A percentile compares a stretch with the other conserved stretches of the same genome.
These are phyloP conservation scores for Talaromyces islandicus DNA, from an alignment of 2,329 filamentous ascomycete species.

Conservation along the genomic window DNA sequence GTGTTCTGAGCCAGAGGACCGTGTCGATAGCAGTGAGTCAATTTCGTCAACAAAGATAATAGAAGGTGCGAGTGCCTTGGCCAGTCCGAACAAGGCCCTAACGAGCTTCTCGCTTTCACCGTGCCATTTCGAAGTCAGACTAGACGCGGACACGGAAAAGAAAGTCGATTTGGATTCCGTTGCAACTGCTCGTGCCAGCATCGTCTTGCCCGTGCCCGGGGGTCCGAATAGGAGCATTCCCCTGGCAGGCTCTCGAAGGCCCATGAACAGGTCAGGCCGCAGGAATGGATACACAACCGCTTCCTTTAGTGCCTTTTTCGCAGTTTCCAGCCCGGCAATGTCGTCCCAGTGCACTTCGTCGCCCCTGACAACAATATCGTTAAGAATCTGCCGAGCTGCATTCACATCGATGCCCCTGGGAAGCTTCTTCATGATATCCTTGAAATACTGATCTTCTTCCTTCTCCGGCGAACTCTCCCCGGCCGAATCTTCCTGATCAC, in stretches of 20 bases:
- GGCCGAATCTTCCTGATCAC: constrained; percentile 28
- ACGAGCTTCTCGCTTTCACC: constrained; percentile 97
- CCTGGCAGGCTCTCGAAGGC: constrained; percentile 83
- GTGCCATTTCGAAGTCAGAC: constrained; percentile 89
- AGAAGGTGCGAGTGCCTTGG: constrained; percentile 80
- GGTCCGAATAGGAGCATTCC: constrained; percentile 96
- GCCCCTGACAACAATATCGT: constrained; percentile 90
- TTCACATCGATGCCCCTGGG: constrained; percentile 74
- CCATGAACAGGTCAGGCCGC: constrained; percentile 91
- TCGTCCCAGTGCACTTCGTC: constrained; percentile 95
- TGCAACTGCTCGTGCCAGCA: constrained; percentile 89
- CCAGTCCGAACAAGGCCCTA: constrained; percentile 81
- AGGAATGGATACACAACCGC: constrained; percentile 96
- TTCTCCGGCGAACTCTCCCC: constrained; percentile 46
- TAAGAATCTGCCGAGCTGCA: constrained; percentile 86
- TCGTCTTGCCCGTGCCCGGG: constrained; percentile 97
- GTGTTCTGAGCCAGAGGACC: constrained; percentile 73
- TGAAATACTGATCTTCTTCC: constrained; percentile 54
- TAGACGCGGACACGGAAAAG: constrained; percentile 94
- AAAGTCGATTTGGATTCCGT: constrained; percentile 94
- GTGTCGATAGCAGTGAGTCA: constrained; percentile 80
- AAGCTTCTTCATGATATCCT: constrained; percentile 65
- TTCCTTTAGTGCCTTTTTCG: constrained; percentile 88
- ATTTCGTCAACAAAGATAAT: constrained; percentile 99
- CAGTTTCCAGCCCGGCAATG: constrained; percentile 81